These are phyloP conservation scores for Populus davidiana DNA, from an alignment of 345 rosid species.

Conservation along the genomic window DNA sequence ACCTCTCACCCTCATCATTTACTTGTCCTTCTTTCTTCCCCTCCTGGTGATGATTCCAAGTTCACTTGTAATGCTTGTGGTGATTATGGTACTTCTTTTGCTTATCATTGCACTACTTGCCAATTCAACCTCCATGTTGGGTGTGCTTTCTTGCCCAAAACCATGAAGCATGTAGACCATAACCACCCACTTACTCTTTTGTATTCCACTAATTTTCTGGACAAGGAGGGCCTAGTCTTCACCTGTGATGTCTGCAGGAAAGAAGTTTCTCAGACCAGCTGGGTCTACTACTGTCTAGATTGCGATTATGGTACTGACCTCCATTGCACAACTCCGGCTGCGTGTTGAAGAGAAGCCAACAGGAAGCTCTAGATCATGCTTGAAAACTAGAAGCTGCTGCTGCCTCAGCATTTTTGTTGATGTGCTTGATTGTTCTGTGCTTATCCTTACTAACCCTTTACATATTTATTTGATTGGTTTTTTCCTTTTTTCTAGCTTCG, in stretches of 20 bases:
- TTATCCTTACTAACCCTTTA: no score
- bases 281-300: constrained; percentile 19
- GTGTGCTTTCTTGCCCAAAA: constrained; percentile 23
- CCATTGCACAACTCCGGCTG: neutral
- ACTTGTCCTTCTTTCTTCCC: constrained; percentile 8
- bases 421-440: no score
- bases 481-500: no score
- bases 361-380: no score
- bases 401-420: no score
- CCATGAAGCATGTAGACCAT: constrained; percentile 18
- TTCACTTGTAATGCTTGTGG: constrained; percentile 14
- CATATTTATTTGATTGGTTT: no score
- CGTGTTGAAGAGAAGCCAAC: neutral
- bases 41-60: neutral
- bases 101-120: constrained; percentile 14
- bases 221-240: neutral
- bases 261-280: neutral
- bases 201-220: neutral
- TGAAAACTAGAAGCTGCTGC: no score
- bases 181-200: constrained; percentile 7
- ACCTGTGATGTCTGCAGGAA: constrained; percentile 9
- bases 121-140: constrained; percentile 16
- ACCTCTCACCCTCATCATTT: constrained; percentile 10
- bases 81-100: constrained; percentile 17
- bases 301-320: constrained; percentile 20